Conservation (phyloP, 805 yeast species). For the Ascoidea tarda region DNA sequence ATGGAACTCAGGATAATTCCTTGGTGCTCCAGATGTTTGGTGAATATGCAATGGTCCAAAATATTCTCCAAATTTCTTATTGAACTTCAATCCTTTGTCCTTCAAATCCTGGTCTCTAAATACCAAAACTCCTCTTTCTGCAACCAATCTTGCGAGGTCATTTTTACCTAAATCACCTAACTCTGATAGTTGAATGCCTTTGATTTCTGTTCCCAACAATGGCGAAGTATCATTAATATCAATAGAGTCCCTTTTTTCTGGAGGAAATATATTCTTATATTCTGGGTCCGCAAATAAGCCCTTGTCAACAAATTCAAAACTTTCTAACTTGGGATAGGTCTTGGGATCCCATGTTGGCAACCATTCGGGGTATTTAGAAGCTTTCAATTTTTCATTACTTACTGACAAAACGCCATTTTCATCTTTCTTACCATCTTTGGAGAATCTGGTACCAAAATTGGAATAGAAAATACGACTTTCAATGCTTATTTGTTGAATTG, state of each 20-base stretch:
- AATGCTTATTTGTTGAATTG: no score
- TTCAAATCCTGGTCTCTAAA: slow-evolving; percentile 57
- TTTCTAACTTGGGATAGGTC: slow-evolving; percentile 14
- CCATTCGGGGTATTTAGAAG: no score
- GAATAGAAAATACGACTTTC: no score
- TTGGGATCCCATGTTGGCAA: no score
- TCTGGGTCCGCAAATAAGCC: slow-evolving; percentile 53
- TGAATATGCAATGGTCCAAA: slow-evolving; percentile 65
- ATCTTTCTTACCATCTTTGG: no score
- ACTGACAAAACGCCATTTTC: no score
- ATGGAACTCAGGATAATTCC: slow-evolving; percentile 43
- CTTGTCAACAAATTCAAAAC: slow-evolving; percentile 46
- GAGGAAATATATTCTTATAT: slow-evolving; percentile 35
- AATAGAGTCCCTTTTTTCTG: slow-evolving; percentile 13
- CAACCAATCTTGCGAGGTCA: slow-evolving; percentile 55
- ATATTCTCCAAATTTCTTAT: slow-evolving; percentile 39
- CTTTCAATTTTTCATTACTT: no score
- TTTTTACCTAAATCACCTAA: slow-evolving; percentile 42
- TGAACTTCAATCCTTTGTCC: slow-evolving; percentile 32
- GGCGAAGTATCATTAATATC: slow-evolving; percentile 38
- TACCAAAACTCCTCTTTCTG: slow-evolving; percentile 55
- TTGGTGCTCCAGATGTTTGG: slow-evolving; percentile 62
- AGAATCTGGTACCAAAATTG: no score
- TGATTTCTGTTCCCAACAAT: slow-evolving; percentile 52
- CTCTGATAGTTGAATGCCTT: slow-evolving; percentile 43